Evolutionary conservation across 495 filamentous ascomycete species (phyloP), one percentile per base, ranked within the genome.

Genomic region (Penicillium samsonianum): DNA sequence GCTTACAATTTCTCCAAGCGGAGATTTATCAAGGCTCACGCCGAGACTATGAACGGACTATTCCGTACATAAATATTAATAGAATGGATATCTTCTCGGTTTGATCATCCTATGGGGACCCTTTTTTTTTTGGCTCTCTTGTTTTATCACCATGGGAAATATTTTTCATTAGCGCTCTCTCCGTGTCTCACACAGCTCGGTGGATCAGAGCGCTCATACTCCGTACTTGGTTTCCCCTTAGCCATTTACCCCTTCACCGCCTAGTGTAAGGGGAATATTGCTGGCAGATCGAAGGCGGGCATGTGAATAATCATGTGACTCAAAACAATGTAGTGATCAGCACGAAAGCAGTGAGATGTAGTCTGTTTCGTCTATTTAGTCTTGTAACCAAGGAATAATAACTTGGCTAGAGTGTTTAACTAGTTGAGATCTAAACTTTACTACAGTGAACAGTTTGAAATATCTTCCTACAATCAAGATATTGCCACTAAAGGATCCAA

Each of bases 161-260:
- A 65, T 65, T 65, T 65, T 65, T 65, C 58, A 54, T 60, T 63
- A 65, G 60, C 54, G 62, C 59, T 64, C 48, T 64, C 48, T 25
- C 45, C n/a, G 23, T 55, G 60, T 65, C 60, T 65, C 63, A 63
- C 59, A 65, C 52, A 40, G 37, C 50, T 45, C 50, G 30, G 60
- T 58, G 59, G 58, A 62, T 51, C 46, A 42, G 26, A 35, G 22
- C 26, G 52, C 30, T 49, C 45, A 38, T 50, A 45, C 25, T 19
- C 44, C 45, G 30, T 50, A 45, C 25, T 19, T 33, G 43, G 37
- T 44, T 45, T 19, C 26, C 40, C 23, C n/a, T n/a, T 47, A 25
- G 28, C 35, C n/a, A 6, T n/a, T 38, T 38, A 17, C 7, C 16
- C 1, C 12, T 42, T 61, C 53, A 59, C 60, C 60, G 60, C 60